These are phyloP conservation scores for Neurospora tetraspora DNA, from an alignment of 495 filamentous ascomycete genomes.

Conservation along the genomic window DNA sequence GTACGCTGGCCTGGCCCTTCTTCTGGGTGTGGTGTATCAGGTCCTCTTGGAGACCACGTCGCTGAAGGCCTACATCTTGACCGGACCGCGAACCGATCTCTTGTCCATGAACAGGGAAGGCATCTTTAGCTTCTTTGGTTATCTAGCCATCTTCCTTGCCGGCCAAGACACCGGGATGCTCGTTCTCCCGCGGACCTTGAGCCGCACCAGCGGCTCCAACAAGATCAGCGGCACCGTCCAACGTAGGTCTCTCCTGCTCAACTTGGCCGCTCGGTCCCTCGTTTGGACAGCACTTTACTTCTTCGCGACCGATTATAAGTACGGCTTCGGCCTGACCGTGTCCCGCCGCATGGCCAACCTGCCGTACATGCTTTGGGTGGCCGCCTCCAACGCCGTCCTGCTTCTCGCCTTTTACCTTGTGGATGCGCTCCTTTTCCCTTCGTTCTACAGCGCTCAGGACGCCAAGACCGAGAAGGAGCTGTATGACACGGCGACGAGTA, in stretches of 20 bases:
- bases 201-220: conserved; percentile 23
- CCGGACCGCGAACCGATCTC: conserved; percentile 66
- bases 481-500: conserved; percentile 60
- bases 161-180: conserved; percentile 75
- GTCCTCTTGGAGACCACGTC: conserved; percentile 62
- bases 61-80: conserved; percentile 73
- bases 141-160: conserved; percentile 88
- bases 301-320: conserved; percentile 52
- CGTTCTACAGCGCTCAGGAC: conserved; percentile 46
- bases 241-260: conserved; percentile 47
- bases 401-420: conserved; percentile 66
- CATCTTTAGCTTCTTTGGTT: conserved; percentile 84
- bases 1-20: conserved; percentile 59
- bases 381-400: conserved; percentile 76
- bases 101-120: conserved; percentile 89
- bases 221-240: conserved; percentile 17
- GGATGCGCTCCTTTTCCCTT: conserved; percentile 68
- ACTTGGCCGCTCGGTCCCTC: conserved; percentile 46
- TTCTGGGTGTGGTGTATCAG: conserved; percentile 60
- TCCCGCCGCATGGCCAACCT: conserved; percentile 88
- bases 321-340: conserved; percentile 62
- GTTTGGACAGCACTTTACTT: conserved; percentile 61
- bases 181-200: conserved; percentile 55
- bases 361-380: conserved; percentile 86
- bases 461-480: conserved; percentile 44